These are phyloP conservation scores for Hirsutella thompsonii DNA, from an alignment of 2,329 filamentous ascomycete genomes.

Conservation along the genomic window DNA sequence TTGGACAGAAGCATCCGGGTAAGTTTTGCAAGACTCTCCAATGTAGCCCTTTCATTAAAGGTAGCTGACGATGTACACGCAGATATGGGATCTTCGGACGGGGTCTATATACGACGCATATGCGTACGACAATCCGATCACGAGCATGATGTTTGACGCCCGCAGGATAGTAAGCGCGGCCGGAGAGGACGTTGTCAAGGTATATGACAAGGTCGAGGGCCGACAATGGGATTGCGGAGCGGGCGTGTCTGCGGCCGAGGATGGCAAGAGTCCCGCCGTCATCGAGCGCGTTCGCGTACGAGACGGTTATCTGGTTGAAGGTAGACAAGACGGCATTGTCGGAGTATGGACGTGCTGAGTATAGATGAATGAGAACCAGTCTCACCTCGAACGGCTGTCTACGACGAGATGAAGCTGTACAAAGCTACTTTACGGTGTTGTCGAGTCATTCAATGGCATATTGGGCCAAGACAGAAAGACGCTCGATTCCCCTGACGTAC, in stretches of 20 bases:
- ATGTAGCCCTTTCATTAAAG: background rate
- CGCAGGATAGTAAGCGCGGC: slow-evolving; percentile 83
- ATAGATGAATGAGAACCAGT: slow-evolving; percentile 1
- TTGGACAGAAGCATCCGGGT: slow-evolving; percentile 87
- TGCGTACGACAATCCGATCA: slow-evolving; percentile 84
- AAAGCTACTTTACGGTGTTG: too few relatives aligned
- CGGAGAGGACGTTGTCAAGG: slow-evolving; percentile 87
- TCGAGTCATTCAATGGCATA: too few relatives aligned
- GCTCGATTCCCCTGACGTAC: too few relatives aligned
- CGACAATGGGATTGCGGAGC: slow-evolving; percentile 94
- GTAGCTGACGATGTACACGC: background rate
- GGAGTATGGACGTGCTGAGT: slow-evolving; percentile 73
- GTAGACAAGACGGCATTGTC: slow-evolving; percentile 73
- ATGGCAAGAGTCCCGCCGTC: slow-evolving; percentile 49
- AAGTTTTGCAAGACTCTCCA: slow-evolving; percentile 14
- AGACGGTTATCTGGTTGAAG: slow-evolving; percentile 89
- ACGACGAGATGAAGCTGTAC: too few relatives aligned
- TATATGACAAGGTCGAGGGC: slow-evolving; percentile 95
- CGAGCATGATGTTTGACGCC: slow-evolving; percentile 93
- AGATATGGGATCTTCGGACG: slow-evolving; percentile 98
- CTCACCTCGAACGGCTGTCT: background rate
- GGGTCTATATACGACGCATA: slow-evolving; percentile 93
- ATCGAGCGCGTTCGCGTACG: slow-evolving; percentile 83
- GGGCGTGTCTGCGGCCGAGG: slow-evolving; percentile 57
- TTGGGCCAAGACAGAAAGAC: too few relatives aligned